Evolutionary conservation across 345 rosid species (phyloP).

Genomic region (Streptanthus diversifolius): DNA sequence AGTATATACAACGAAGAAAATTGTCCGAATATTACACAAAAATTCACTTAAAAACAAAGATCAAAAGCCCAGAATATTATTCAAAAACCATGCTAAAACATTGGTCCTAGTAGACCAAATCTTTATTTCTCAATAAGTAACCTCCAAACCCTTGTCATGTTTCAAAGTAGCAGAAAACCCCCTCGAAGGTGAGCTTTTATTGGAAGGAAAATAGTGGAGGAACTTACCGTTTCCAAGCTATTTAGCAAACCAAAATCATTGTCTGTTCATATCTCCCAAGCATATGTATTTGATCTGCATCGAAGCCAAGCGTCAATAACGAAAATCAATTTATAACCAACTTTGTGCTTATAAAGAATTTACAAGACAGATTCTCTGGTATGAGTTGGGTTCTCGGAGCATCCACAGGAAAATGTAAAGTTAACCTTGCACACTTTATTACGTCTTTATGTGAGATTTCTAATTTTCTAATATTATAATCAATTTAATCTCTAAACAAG

Average conservation of each 20-base stretch:
- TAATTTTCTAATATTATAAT: slow-evolving; percentile 8
- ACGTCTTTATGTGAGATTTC: slow-evolving; percentile 6
- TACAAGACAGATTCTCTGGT: neutral
- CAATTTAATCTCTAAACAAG: neutral
- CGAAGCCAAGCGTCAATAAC: slow-evolving; percentile 6
- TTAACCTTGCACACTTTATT: neutral
- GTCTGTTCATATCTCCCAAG: slow-evolving; percentile 80
- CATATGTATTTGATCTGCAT: slow-evolving; percentile 76
- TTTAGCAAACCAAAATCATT: slow-evolving; percentile 32
- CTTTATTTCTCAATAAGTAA: slow-evolving; percentile 3
- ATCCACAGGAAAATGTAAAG: neutral
- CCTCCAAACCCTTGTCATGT: slow-evolving; percentile 5
- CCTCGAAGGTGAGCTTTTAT: slow-evolving; percentile 9
- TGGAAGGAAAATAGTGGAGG: neutral
- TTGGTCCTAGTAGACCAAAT: neutral
- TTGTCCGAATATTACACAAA: slow-evolving; percentile 13
- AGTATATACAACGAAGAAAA: slow-evolving; percentile 12
- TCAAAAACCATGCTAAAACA: neutral
- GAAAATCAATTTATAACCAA: neutral
- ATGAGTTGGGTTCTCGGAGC: neutral
- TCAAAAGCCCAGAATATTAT: neutral
- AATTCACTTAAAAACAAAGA: neutral
- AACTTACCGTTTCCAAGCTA: slow-evolving; percentile 15
- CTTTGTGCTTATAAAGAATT: neutral
- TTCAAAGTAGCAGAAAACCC: neutral